phyloP scores from a whole-genome alignment of 1,284 basidiomycete species.

The Leccinum solheimii region DNA sequence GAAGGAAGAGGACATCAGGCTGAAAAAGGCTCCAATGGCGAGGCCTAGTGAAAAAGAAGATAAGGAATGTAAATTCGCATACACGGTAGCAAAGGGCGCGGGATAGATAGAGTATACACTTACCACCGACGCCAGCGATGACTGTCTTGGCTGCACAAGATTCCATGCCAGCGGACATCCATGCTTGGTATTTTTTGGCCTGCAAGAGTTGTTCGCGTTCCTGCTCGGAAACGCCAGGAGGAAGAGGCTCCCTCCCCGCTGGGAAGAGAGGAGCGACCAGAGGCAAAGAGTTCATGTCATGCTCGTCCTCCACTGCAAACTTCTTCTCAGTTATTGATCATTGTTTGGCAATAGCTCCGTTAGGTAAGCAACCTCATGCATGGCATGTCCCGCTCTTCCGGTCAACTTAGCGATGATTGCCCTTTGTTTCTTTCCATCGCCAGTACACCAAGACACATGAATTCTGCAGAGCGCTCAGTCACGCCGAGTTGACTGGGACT shows the following conservation, averaged over 20 bases:
- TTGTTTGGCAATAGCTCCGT: not conserved
- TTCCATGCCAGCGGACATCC: constrained; percentile 73
- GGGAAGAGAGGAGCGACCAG: constrained; percentile 50
- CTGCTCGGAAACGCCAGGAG: constrained; percentile 79
- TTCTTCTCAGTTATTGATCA: not conserved
- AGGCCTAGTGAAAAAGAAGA: constrained; percentile 57
- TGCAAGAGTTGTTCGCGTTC: constrained; percentile 71
- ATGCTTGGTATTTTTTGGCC: constrained; percentile 74
- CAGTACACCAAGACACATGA: no score
- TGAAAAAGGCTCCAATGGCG: constrained; percentile 93
- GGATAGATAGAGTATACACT: constrained; percentile 31
- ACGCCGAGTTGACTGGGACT: no score
- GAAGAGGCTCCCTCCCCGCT: constrained; percentile 75
- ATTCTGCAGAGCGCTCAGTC: no score
- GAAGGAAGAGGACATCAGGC: constrained; percentile 93
- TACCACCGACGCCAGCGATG: constrained; percentile 76
- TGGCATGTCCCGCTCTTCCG: no score
- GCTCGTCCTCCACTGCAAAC: not conserved
- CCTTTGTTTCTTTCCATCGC: no score
- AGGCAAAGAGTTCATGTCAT: constrained; percentile 34
- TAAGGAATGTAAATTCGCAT: constrained; percentile 1
- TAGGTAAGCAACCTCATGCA: not conserved
- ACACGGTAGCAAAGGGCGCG: constrained; percentile 7
- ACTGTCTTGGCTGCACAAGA: constrained; percentile 83
- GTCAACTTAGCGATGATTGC: no score